Percentiles rank a stretch among this genome's conserved stretches.
Evolutionary conservation across 805 yeast genomes (phyloP).

Genomic region (Sugiyamaella smithiae): DNA sequence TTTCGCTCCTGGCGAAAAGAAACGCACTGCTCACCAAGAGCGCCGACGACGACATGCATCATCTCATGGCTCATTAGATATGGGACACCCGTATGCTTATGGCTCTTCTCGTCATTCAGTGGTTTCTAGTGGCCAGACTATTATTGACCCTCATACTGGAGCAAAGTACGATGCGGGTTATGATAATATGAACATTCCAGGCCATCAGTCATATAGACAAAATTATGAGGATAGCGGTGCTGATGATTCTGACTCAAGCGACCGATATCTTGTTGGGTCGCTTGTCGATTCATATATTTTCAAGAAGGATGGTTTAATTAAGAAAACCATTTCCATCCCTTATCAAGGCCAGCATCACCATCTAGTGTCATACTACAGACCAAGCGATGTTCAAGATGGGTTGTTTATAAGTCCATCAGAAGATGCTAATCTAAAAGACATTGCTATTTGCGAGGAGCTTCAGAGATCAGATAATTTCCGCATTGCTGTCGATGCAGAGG

Average conservation of each 20-base stretch:
- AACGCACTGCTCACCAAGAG: constrained; percentile 26
- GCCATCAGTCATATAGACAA: not conserved
- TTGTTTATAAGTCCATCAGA: constrained; percentile 57
- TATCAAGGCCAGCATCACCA: constrained; percentile 48
- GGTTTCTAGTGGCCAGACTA: not conserved
- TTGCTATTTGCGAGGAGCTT: constrained; percentile 39
- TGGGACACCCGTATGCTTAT: constrained; percentile 1
- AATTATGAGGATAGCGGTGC: not conserved
- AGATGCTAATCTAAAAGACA: constrained; percentile 47
- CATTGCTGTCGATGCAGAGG: constrained; percentile 30
- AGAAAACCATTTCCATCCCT: constrained; percentile 75
- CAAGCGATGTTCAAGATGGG: constrained; percentile 66
- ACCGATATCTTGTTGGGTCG: constrained; percentile 52
- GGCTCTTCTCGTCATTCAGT: not conserved
- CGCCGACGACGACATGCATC: constrained; percentile 8
- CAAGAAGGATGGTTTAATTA: constrained; percentile 70
- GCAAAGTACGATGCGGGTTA: not conserved
- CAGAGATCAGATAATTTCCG: constrained; percentile 34
- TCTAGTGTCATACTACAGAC: constrained; percentile 72
- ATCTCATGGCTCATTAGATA: not conserved
- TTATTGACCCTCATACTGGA: not conserved
- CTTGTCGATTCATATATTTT: constrained; percentile 59
- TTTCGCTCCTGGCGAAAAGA: constrained; percentile 44
- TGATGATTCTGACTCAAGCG: constrained; percentile 16
- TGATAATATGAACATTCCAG: not conserved